These are phyloP conservation scores for Epichloe sp. DNA, from an alignment of 2,329 filamentous ascomycete species.

Conservation along the genomic window DNA sequence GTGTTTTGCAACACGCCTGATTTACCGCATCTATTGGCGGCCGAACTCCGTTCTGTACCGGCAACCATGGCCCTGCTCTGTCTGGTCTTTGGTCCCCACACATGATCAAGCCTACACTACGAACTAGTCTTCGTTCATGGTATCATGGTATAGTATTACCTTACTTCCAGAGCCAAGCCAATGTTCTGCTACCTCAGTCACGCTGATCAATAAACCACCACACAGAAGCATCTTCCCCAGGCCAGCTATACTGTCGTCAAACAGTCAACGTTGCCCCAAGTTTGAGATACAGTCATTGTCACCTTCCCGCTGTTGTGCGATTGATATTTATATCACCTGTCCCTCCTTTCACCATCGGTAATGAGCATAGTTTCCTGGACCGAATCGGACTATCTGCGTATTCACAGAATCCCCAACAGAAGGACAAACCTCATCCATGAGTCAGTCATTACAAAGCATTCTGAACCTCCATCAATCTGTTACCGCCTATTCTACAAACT, in stretches of 20 bases:
- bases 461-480: not conserved
- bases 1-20: not conserved
- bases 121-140: not conserved
- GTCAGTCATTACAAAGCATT: not conserved
- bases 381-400: not conserved
- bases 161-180: not conserved
- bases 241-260: not conserved
- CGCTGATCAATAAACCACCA: constrained; percentile 2
- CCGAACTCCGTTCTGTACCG: not conserved
- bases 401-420: not conserved
- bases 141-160: not conserved
- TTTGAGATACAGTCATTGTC: not conserved
- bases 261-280: not conserved
- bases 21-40: not conserved
- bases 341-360: not conserved
- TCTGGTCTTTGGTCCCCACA: not conserved
- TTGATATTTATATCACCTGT: not conserved
- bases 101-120: not conserved
- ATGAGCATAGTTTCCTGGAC: not conserved
- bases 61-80: not conserved
- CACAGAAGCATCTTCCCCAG: not conserved
- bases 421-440: not conserved
- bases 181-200: not conserved
- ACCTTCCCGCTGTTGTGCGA: not conserved
- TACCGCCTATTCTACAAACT: not conserved